Percentiles rank a stretch among this genome's conserved stretches.
phyloP scores from a whole-genome alignment of 148 eudicot genomes.

The Selenicereus undatus region DNA sequence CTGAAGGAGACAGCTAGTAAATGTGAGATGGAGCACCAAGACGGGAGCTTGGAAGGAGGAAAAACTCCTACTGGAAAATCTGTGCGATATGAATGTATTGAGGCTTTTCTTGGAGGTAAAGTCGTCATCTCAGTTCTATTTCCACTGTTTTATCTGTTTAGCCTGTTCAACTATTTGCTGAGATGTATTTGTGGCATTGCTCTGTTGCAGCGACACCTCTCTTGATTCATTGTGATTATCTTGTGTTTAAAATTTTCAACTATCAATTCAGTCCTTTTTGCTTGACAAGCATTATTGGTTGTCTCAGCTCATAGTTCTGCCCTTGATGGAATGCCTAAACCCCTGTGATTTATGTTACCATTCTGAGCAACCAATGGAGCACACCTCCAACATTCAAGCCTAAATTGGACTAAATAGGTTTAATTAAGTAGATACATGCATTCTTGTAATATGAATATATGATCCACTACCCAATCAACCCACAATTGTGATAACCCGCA shows the following conservation, averaged over 20 bases:
- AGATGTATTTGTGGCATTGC: not conserved
- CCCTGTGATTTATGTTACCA: not conserved
- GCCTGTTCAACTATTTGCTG: not conserved
- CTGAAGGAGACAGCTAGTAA: constrained; percentile 45
- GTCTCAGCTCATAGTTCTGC: not conserved
- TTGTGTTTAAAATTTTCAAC: not conserved
- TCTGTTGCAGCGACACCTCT: not conserved
- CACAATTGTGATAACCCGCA: not conserved
- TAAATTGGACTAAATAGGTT: not conserved
- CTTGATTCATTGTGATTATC: not conserved
- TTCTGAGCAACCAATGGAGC: not conserved
- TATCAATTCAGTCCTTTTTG: not conserved
- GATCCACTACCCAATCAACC: not conserved
- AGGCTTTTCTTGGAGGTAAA: constrained; percentile 67
- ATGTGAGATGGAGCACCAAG: constrained; percentile 28
- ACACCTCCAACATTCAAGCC: not conserved
- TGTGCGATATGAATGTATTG: constrained; percentile 52
- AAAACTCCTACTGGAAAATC: constrained; percentile 20
- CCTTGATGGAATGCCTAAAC: not conserved
- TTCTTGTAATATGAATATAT: no score
- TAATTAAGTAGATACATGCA: not conserved
- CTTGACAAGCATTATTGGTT: not conserved
- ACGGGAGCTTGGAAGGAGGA: constrained; percentile 31
- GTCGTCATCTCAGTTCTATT: not conserved
- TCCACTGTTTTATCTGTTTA: not conserved